Evolutionary conservation across 805 yeast genomes (phyloP), one percentile per base, ranked within the genome.

Genomic region (Zygotorulaspora sp.): DNA sequence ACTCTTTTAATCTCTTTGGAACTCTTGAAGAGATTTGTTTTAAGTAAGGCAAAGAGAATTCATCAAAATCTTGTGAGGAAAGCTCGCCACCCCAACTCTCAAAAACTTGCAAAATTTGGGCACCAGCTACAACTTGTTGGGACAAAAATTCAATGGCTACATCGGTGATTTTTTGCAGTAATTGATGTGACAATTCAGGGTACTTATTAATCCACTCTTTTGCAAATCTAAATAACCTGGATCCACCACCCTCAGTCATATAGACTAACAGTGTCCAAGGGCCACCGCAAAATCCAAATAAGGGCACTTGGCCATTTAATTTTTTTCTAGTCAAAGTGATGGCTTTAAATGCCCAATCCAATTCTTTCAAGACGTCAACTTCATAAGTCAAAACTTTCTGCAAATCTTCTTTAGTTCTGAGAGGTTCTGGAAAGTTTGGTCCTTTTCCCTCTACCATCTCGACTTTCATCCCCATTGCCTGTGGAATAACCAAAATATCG

Each of bases 11-110:
- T 54, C 92, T 77, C 8, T 54, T 41, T 14, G 90, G 94, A 31
- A 90, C 72, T 48, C 73, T 74, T 13, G 68, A 65, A 18, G 85
- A 75, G 41, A 90, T 89, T 57, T 85, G 85, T 47, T 72, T 74
- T 53, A 92, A 68, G 59, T 86, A 92, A 3, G 97, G 97, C 54
- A 90, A 74, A 3, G 94, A 81, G 62, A 88, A 92, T 61, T 84
- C 89, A 45, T 73, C 72, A 64, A 90, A 92, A 55, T 92, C 98
- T 36, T 68, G 68, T 9, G 96, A 95, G 1, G 95, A 92, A 41
- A 92, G 72, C 65, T 92, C 97, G 35, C 97, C 96, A 40, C 96
- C 98, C 95, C 96, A 89, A 24, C 95, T 83, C 59, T 92, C 98
- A 58, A 92, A 92, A 23, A 92, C 88, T 65, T 92, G 98, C 44